A percentile compares a stretch with the other conserved stretches of the same genome.
Evolutionary conservation across 2,329 filamentous ascomycete species (phyloP).

Genomic region (Graphiopsis chlorocephala): DNA sequence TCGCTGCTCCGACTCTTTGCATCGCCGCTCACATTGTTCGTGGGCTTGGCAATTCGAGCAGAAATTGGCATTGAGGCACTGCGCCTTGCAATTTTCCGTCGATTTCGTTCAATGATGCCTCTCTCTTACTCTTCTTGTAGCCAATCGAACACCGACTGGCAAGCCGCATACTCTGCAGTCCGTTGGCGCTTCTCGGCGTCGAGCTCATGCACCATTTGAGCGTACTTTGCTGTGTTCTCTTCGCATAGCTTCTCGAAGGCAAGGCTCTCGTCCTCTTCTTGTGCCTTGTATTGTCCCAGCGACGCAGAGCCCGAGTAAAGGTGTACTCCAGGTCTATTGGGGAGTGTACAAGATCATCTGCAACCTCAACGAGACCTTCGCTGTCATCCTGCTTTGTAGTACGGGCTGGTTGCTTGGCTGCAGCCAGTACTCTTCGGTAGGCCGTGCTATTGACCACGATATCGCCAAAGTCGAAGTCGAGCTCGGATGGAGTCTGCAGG

Average conservation of each 20-base stretch:
- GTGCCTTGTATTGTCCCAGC: too few species aligned
- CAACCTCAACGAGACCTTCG: not conserved
- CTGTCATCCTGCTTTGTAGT: not conserved
- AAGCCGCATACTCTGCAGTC: not conserved
- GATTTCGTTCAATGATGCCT: not conserved
- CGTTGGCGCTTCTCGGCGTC: not conserved
- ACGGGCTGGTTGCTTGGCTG: not conserved
- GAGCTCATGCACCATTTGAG: not conserved
- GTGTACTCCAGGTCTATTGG: too few species aligned
- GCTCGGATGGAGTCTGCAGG: not conserved
- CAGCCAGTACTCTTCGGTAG: not conserved
- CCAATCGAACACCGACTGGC: not conserved
- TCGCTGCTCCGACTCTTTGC: not conserved
- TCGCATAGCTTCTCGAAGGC: slow-evolving; percentile 1
- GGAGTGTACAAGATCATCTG: too few species aligned
- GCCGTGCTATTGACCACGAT: not conserved
- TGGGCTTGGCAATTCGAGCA: too few species aligned
- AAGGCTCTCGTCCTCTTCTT: slow-evolving; percentile 9
- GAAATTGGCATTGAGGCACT: too few species aligned
- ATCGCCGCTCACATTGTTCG: not conserved
- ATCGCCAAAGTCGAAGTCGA: not conserved
- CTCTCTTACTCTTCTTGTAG: not conserved
- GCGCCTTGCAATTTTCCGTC: too few species aligned
- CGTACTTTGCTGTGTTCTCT: not conserved
- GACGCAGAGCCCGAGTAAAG: too few species aligned